A percentile compares a stretch with the other conserved stretches of the same genome.
Evolutionary conservation across 352 stramenopile species (phyloP).

Genomic region (Peronospora tabacina): DNA sequence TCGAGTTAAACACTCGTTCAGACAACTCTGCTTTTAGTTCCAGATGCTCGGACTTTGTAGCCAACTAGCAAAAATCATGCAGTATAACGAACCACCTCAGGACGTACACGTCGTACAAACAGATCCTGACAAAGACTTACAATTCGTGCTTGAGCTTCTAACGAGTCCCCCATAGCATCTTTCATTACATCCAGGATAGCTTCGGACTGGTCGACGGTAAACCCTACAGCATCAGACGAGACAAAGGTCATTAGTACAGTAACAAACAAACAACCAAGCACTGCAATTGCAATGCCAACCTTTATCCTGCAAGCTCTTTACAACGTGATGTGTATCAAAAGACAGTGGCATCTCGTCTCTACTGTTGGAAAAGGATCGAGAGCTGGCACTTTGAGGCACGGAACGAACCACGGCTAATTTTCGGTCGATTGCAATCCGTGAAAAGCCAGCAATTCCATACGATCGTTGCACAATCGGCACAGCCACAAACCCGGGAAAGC

Average conservation of each 20-base stretch:
- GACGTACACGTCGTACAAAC: neutral
- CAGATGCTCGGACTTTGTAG: constrained; percentile 81
- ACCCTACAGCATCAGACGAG: constrained; percentile 33
- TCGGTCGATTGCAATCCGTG: constrained; percentile 1
- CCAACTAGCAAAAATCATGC: constrained; percentile 37
- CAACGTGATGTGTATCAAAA: constrained; percentile 61
- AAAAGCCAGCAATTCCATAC: neutral
- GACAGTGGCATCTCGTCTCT: constrained; percentile 21
- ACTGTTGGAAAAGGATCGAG: constrained; percentile 18
- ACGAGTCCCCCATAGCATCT: constrained; percentile 66
- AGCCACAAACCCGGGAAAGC: constrained; percentile 4
- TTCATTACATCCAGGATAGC: constrained; percentile 81
- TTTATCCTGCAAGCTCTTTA: constrained; percentile 63
- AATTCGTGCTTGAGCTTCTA: constrained; percentile 61
- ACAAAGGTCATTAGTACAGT: too few species aligned
- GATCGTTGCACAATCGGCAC: neutral
- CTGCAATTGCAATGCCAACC: constrained; percentile 23
- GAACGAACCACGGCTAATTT: neutral
- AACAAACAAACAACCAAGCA: neutral
- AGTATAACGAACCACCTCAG: too few species aligned
- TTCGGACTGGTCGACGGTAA: constrained; percentile 56
- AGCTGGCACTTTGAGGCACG: constrained; percentile 11
- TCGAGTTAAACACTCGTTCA: constrained; percentile 85
- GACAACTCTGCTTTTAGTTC: constrained; percentile 81
- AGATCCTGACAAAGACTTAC: constrained; percentile 29